These are phyloP conservation scores for Chimonanthus praecox DNA, from an alignment of 164 flowering plant genomes.

Conservation along the genomic window DNA sequence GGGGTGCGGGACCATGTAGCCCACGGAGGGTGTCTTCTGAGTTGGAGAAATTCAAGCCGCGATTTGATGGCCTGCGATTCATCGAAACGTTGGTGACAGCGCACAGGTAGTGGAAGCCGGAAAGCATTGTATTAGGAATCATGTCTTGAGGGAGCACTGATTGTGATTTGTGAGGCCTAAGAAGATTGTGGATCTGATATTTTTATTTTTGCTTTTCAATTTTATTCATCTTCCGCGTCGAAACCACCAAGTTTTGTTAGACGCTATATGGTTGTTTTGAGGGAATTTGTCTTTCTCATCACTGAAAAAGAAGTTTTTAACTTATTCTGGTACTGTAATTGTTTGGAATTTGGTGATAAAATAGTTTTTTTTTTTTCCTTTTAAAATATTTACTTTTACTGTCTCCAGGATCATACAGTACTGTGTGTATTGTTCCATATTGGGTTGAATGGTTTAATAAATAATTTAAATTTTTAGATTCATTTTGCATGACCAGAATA, in stretches of 20 bases:
- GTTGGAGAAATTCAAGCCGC: slow-evolving; percentile 48
- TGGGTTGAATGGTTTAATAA: too few relatives aligned
- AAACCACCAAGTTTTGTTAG: slow-evolving; percentile 1
- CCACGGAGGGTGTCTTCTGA: neutral
- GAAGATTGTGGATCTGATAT: neutral
- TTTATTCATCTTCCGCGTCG: neutral
- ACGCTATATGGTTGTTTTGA: neutral
- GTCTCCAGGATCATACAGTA: neutral
- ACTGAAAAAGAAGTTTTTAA: neutral
- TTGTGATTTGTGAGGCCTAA: neutral
- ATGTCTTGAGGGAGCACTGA: neutral
- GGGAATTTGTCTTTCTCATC: neutral
- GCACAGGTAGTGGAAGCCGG: slow-evolving; percentile 34
- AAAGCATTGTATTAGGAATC: neutral
- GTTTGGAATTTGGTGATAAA: too few relatives aligned
- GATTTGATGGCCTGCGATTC: slow-evolving; percentile 62
- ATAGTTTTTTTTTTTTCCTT: neutral
- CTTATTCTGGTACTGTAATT: neutral
- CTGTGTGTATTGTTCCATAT: neutral
- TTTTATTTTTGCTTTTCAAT: neutral
- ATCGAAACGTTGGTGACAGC: slow-evolving; percentile 68
- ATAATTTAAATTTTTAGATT: too few relatives aligned
- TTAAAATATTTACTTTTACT: neutral
- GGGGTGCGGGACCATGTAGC: slow-evolving; percentile 3
- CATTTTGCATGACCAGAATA: too few relatives aligned